Base-by-base conservation (phyloP, 108 stramenopile genomes). In the Poteriospumella lacustris region DNA sequence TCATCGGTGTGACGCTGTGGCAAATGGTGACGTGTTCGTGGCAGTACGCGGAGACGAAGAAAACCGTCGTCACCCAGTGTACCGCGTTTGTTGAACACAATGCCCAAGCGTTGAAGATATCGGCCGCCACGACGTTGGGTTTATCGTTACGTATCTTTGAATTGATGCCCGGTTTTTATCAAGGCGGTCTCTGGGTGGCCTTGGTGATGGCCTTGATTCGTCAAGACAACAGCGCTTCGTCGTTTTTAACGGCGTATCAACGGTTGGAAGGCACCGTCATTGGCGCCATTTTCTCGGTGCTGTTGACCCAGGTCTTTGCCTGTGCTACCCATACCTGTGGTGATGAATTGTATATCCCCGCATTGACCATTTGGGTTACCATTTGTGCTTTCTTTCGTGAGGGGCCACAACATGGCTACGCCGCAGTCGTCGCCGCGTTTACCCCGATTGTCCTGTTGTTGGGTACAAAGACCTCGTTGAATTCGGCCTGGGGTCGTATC, bases 251-350 rank as follows among this genome's bases (percentile, higher is more conserved):
- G 12, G 12, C 39, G 9, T 12, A 31, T 33, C 64, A 67, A 67
- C 64, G 64, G 9, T 40, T 67, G 36, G 64, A 67, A 67, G 64
- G 64, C 64, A 67, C 64, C 19, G 64, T 67, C 31, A 19, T 67
- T 38, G 64, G 64, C 19, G 36, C 39, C 9, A 40, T 67, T 9
- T 67, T 31, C 31, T 12, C 64, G 40, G 36, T 40, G 39, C 31
- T 67, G 36, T 9, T 67, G 36, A 15, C 12, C 39, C 12, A 31
- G 9, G 19, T 67, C 36, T 41, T 67, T 15, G 19, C 12, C 15
- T 67, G 64, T 67, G 39, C 9, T 41, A 67, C 12, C 15, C 9
- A 67, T 12, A 12, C 12, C 31, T 67, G 64, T 67, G 40, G 40
- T 41, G 9, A 67, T 41, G 12, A 15, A 19, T 9, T 41, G 31